Evolutionary conservation across 2,329 filamentous ascomycete genomes (phyloP).

Genomic region (Corinectria fuckeliana): DNA sequence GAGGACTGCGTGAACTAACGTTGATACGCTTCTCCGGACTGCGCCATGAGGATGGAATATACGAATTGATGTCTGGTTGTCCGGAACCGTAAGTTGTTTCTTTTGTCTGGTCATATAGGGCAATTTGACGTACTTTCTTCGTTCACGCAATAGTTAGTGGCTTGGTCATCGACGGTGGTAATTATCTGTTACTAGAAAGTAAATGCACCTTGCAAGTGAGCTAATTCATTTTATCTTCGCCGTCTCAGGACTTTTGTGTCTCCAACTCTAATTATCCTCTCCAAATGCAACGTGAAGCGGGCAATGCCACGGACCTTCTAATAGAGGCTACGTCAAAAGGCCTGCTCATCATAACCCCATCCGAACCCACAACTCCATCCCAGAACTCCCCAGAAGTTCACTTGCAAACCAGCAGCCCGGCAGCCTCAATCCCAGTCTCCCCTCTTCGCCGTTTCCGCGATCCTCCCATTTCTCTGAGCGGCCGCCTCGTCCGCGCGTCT

Average conservation of each 20-base stretch:
- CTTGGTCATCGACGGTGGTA: neutral
- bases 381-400: too few relatives aligned
- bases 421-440: too few relatives aligned
- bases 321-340: neutral
- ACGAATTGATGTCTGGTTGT: neutral
- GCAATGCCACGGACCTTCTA: too few relatives aligned
- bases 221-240: neutral
- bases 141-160: neutral
- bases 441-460: neutral
- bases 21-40: neutral
- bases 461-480: neutral
- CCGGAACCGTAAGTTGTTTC: neutral
- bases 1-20: slow-evolving; percentile 25
- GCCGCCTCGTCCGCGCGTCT: neutral
- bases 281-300: neutral
- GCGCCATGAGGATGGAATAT: neutral
- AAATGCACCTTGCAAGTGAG: neutral
- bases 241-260: neutral
- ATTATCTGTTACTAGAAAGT: neutral
- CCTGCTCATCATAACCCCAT: neutral
- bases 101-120: neutral
- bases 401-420: too few relatives aligned
- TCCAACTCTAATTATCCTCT: neutral
- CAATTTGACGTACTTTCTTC: neutral
- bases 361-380: too few relatives aligned